A percentile compares a stretch with the other conserved stretches of the same genome.
phyloP scores from a whole-genome alignment of 495 filamentous ascomycete genomes.

The Aspergillus kassunensis region DNA sequence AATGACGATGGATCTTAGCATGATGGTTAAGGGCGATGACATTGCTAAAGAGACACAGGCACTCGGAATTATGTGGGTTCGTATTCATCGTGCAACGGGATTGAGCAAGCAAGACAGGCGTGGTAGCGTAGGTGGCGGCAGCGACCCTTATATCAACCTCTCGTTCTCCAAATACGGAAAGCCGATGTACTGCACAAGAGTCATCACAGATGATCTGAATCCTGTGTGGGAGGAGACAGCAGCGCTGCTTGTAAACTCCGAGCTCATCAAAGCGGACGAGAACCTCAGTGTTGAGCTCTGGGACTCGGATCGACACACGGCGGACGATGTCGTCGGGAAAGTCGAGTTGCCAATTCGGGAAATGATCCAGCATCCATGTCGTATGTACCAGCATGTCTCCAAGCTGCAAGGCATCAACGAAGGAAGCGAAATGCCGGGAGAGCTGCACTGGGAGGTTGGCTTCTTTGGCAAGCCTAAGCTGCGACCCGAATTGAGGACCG shows the following conservation, averaged over 20 bases:
- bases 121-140: constrained; percentile 81
- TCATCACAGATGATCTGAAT: constrained; percentile 92
- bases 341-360: constrained; percentile 90
- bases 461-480: constrained; percentile 89
- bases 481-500: constrained; percentile 73
- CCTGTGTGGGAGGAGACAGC: constrained; percentile 89
- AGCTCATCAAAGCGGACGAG: constrained; percentile 89
- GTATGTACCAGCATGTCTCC: constrained; percentile 89
- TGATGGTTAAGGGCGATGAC: constrained; percentile 84
- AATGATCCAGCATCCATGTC: constrained; percentile 87
- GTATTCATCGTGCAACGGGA: constrained; percentile 80
- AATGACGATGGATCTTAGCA: constrained; percentile 85
- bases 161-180: constrained; percentile 87
- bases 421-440: constrained; percentile 84
- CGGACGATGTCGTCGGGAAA: constrained; percentile 92
- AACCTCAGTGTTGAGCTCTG: constrained; percentile 90
- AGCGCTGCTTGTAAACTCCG: constrained; percentile 79
- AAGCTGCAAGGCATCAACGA: constrained; percentile 75
- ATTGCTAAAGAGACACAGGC: constrained; percentile 85
- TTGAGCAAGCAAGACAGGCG: constrained; percentile 87
- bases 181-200: constrained; percentile 94
- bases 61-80: constrained; percentile 83
- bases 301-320: constrained; percentile 85
- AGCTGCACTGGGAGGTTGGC: constrained; percentile 93
- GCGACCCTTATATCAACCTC: constrained; percentile 82